phyloP scores from a whole-genome alignment of 805 yeast species.

The Tetrapisispora phaffii region DNA sequence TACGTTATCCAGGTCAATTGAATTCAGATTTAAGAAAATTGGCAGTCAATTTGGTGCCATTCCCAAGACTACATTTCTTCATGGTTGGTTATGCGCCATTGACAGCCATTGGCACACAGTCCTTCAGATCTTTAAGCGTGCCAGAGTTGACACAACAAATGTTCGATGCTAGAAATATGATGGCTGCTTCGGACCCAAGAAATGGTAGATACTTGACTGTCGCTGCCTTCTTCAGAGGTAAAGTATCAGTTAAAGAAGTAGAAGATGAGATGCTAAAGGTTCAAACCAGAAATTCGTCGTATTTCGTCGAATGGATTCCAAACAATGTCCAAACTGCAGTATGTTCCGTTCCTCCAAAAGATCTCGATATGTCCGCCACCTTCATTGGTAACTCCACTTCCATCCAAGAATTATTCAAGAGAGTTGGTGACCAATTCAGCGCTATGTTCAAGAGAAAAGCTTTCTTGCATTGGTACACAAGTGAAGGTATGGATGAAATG shows the following conservation, averaged over 20 bases:
- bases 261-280: constrained; percentile 87
- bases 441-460: constrained; percentile 93
- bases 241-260: constrained; percentile 84
- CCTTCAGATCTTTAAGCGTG: constrained; percentile 75
- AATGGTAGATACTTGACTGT: constrained; percentile 87
- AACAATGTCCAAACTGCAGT: constrained; percentile 90
- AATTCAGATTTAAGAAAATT: constrained; percentile 86
- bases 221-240: constrained; percentile 91
- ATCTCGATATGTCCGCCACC: constrained; percentile 80
- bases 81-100: constrained; percentile 94
- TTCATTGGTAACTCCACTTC: constrained; percentile 90
- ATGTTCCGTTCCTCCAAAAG: constrained; percentile 83
- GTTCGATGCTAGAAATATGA: constrained; percentile 87
- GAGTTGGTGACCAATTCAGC: constrained; percentile 81
- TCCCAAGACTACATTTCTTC: constrained; percentile 91
- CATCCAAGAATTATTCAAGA: constrained; percentile 79
- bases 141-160: constrained; percentile 90
- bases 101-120: constrained; percentile 68
- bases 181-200: constrained; percentile 91
- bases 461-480: constrained; percentile 91
- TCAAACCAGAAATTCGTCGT: constrained; percentile 69
- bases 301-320: constrained; percentile 94
- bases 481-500: constrained; percentile 93
- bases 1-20: constrained; percentile 91
- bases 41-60: constrained; percentile 90